phyloP scores from a whole-genome alignment of 2,329 filamentous ascomycete genomes.

The Lasiodiplodia citricola region DNA sequence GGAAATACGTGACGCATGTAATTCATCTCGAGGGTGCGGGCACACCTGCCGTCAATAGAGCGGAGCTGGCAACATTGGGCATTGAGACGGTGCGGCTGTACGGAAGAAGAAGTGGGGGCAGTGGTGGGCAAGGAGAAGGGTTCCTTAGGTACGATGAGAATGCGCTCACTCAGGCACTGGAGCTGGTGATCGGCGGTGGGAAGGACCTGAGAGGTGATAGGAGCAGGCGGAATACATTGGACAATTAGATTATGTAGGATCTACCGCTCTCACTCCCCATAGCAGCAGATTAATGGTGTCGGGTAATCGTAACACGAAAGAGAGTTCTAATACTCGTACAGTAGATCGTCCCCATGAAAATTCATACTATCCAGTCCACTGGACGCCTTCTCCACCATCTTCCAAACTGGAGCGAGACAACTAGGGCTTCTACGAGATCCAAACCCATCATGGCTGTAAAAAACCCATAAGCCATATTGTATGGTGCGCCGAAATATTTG shows the following conservation, averaged over 20 bases:
- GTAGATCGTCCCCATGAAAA: too few relatives aligned
- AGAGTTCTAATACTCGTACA: not conserved
- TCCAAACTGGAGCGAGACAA: not conserved
- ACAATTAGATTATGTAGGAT: constrained; percentile 24
- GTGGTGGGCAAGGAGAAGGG: constrained; percentile 38
- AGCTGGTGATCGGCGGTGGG: constrained; percentile 72
- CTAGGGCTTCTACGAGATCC: not conserved
- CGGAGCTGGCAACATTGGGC: constrained; percentile 66
- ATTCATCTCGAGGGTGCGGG: constrained; percentile 76
- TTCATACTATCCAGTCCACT: too few relatives aligned
- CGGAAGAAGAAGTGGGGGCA: constrained; percentile 66
- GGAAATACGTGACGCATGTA: constrained; percentile 79
- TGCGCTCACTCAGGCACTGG: constrained; percentile 75
- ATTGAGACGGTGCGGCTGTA: constrained; percentile 81
- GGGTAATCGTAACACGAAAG: not conserved
- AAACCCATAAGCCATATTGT: not conserved
- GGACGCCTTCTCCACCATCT: not conserved
- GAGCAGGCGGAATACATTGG: constrained; percentile 64
- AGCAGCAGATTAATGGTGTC: not conserved
- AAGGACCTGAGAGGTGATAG: constrained; percentile 59
- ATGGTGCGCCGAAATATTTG: too few relatives aligned
- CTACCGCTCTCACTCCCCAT: not conserved
- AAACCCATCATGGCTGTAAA: not conserved
- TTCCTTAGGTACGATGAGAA: constrained; percentile 75
- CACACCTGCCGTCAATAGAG: constrained; percentile 72